These are phyloP conservation scores for Pseudogymnoascus sp. DNA, from an alignment of 2,329 filamentous ascomycete genomes.

Conservation along the genomic window DNA sequence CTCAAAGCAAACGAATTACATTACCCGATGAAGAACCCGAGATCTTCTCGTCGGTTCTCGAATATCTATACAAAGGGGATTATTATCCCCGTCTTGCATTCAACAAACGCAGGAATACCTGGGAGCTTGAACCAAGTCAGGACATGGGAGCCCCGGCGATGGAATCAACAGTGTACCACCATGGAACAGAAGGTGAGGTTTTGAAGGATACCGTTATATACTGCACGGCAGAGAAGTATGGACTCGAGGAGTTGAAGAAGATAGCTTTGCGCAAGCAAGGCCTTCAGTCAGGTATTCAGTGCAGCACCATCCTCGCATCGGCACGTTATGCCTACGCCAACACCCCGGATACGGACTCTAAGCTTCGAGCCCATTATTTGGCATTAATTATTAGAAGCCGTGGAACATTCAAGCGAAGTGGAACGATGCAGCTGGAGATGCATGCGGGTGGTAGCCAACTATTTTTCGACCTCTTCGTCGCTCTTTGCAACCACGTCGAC, in stretches of 20 bases:
- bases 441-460: constrained; percentile 70
- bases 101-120: constrained; percentile 71
- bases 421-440: constrained; percentile 95
- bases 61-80: constrained; percentile 90
- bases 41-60: constrained; percentile 81
- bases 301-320: constrained; percentile 74
- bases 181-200: constrained; percentile 51
- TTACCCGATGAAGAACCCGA: constrained; percentile 82
- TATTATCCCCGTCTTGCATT: constrained; percentile 78
- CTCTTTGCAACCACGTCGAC: constrained; percentile 83
- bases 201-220: constrained; percentile 88
- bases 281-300: constrained; percentile 72
- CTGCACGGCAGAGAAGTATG: constrained; percentile 78
- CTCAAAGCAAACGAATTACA: constrained; percentile 59
- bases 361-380: constrained; percentile 81
- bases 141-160: constrained; percentile 26
- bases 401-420: constrained; percentile 83
- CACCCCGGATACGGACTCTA: constrained; percentile 85
- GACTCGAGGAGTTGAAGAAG: constrained; percentile 74
- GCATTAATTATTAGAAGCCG: constrained; percentile 85
- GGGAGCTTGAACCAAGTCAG: constrained; percentile 58
- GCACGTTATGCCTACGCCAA: constrained; percentile 86
- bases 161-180: constrained; percentile 56
- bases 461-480: constrained; percentile 91
- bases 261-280: constrained; percentile 83